Evolutionary conservation across 306 rosid species (phyloP), one percentile per base, ranked within the genome.

Genomic region (Senna tora): DNA sequence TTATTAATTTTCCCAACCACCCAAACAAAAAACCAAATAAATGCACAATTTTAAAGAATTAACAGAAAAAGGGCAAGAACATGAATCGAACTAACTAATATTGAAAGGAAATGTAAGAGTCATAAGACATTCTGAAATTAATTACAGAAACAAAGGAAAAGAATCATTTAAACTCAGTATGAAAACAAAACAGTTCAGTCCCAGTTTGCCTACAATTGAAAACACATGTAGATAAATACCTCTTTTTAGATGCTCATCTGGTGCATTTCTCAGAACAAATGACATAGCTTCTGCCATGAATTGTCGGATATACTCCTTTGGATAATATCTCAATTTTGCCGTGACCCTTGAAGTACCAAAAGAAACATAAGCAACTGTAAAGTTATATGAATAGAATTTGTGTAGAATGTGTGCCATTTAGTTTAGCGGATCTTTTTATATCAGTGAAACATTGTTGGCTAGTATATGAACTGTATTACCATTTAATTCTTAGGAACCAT

Each of bases 251-350:
- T 93, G 96, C 79, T 77, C 92, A 39, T 79, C 78, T 9, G 91
- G 85, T 79, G 96, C 89, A 77, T 86, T 91, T 77, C 98, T 80
- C 73, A 93, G 76, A 82, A 93, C 71, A 77, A 87, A 90, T 16
- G 97, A 91, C 73, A 87, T 77, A 28, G 87, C 86, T 83, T 93
- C 94, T 16, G 94, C 97, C 96, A 87, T 93, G 68, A 86, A 89
- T 51, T 87, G 86, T 76, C 83, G 96, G 83, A 91, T 77, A 59
- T 91, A 87, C 39, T 87, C 88, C 75, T 93, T 91, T 34, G 92
- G 86, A 64, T 91, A 93, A 77, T 84, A 86, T 75, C 98, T 87
- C 78, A 93, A 71, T 79, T 88, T 77, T 51, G 43, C 73, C 0
- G 98, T 91, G 62, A 79, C 82, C 94, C 98, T 93, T 54, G 65